Conservation (phyloP, 768 basidiomycete genomes). For the Leccinum subtestaceum region DNA sequence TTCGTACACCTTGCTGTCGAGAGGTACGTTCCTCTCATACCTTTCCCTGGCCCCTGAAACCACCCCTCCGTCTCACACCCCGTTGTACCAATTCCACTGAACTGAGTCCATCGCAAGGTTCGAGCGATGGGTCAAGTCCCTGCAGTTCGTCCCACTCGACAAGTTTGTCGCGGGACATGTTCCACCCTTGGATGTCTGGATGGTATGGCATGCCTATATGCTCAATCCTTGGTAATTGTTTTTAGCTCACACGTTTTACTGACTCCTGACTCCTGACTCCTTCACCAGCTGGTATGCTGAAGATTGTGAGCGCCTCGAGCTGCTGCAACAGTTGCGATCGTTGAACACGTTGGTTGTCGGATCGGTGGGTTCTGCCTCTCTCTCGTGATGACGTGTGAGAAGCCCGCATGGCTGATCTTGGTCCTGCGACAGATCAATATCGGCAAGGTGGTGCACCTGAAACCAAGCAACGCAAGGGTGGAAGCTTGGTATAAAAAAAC, state of each 20-base stretch:
- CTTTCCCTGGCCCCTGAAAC: background rate
- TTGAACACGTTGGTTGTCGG: slow-evolving; percentile 29
- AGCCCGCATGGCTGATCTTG: background rate
- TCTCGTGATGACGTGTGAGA: background rate
- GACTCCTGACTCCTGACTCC: slow-evolving; percentile 4
- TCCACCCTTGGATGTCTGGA: slow-evolving; percentile 40
- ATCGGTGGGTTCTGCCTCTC: slow-evolving; percentile 21
- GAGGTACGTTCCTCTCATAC: slow-evolving; percentile 23
- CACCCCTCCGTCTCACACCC: background rate
- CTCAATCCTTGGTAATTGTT: slow-evolving; percentile 35
- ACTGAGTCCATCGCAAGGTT: slow-evolving; percentile 25
- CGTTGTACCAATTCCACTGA: background rate
- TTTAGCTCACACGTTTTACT: background rate
- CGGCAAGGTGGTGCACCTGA: slow-evolving; percentile 13
- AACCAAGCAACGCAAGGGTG: slow-evolving; percentile 15
- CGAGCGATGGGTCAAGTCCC: slow-evolving; percentile 31
- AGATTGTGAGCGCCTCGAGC: slow-evolving; percentile 31
- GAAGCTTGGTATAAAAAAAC: slow-evolving; percentile 26
- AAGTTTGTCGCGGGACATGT: slow-evolving; percentile 26
- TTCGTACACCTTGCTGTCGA: slow-evolving; percentile 40
- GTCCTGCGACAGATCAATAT: slow-evolving; percentile 23
- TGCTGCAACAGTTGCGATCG: slow-evolving; percentile 24
- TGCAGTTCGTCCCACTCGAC: slow-evolving; percentile 25
- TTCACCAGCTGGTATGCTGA: slow-evolving; percentile 31
- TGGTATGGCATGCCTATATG: slow-evolving; percentile 44